A percentile compares a stretch with the other conserved stretches of the same genome.
These are phyloP conservation scores for Xylaria hypoxylon DNA, from an alignment of 2,329 filamentous ascomycete genomes.

Conservation along the genomic window DNA sequence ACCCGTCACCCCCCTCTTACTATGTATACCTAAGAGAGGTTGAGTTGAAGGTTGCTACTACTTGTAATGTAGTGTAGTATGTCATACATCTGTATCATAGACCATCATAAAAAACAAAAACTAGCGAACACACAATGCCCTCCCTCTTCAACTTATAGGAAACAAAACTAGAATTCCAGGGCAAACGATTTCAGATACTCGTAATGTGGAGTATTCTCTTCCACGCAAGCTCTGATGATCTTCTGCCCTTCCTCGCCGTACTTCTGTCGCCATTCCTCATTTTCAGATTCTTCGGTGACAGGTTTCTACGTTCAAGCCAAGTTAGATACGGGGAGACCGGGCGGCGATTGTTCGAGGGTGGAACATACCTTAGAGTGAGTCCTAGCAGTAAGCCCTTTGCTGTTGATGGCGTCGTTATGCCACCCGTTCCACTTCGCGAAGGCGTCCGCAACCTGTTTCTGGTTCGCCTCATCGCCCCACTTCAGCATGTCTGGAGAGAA, in stretches of 20 bases:
- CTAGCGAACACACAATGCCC: slow-evolving; percentile 21
- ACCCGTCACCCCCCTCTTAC: slow-evolving; percentile 27
- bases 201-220: slow-evolving; percentile 79
- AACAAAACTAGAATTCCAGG: slow-evolving; percentile 63
- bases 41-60: slow-evolving; percentile 32
- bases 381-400: slow-evolving; percentile 78
- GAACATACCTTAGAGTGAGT: slow-evolving; percentile 67
- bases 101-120: slow-evolving; percentile 22
- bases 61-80: slow-evolving; percentile 46
- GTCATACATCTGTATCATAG: slow-evolving; percentile 38
- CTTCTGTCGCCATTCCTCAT: slow-evolving; percentile 78
- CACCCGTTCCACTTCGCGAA: slow-evolving; percentile 99
- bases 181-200: slow-evolving; percentile 85
- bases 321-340: slow-evolving; percentile 42
- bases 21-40: slow-evolving; percentile 33
- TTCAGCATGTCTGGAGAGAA: slow-evolving; percentile 82
- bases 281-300: slow-evolving; percentile 73
- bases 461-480: slow-evolving; percentile 83
- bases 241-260: slow-evolving; percentile 78
- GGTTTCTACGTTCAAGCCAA: slow-evolving; percentile 61
- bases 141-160: neutral
- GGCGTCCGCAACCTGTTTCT: slow-evolving; percentile 73
- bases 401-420: slow-evolving; percentile 93
- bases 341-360: neutral
- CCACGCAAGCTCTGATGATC: slow-evolving; percentile 76